Evolutionary conservation across 2,329 filamentous ascomycete species (phyloP).

Genomic region (Phyllosticta ampelicida): DNA sequence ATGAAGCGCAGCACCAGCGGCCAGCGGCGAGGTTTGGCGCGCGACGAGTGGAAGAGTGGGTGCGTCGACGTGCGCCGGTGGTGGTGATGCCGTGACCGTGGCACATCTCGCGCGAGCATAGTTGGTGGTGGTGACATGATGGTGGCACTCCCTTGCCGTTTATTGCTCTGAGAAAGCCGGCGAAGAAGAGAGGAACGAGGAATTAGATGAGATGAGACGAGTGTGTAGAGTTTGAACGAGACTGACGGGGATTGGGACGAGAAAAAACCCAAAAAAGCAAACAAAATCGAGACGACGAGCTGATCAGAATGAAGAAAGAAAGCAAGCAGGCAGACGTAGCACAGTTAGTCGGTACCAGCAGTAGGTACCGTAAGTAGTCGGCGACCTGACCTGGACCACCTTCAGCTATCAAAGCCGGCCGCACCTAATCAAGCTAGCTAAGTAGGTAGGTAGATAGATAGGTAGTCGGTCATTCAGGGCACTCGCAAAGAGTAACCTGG

Average conservation of each 20-base stretch:
- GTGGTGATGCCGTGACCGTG: conserved; percentile 8
- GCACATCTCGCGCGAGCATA: background rate
- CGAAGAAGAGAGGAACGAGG: background rate
- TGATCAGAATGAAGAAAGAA: background rate
- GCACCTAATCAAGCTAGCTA: no score
- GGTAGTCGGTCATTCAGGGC: no score
- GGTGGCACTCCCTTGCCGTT: background rate
- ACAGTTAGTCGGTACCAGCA: no score
- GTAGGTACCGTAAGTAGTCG: no score
- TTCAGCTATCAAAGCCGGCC: no score
- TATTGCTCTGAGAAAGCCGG: background rate
- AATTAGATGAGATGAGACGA: no score
- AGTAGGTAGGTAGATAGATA: no score
- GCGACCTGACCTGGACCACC: no score
- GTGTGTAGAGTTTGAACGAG: background rate
- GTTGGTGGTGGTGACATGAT: background rate
- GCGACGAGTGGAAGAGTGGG: conserved; percentile 34
- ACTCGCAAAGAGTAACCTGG: no score
- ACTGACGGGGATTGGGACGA: background rate
- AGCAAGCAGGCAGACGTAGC: background rate
- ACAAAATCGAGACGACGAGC: background rate
- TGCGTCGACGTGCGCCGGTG: conserved; percentile 29
- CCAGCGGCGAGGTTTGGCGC: conserved; percentile 43
- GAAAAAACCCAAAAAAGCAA: background rate
- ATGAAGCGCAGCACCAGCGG: conserved; percentile 54